phyloP scores from a whole-genome alignment of 2,329 filamentous ascomycete genomes.

The Xylaria sp. region DNA sequence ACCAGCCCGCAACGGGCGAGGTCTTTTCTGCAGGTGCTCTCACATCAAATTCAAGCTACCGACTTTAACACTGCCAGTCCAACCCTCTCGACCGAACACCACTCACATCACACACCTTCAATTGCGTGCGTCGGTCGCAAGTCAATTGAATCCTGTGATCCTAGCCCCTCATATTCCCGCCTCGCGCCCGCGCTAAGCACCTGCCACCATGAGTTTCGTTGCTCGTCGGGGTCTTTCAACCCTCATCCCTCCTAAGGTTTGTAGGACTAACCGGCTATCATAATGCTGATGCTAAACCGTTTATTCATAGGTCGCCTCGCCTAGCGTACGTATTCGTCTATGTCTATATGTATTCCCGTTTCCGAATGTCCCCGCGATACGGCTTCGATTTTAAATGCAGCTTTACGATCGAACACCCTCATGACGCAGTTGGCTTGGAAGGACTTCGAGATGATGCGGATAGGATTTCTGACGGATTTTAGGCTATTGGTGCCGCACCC shows the following conservation, averaged over 20 bases:
- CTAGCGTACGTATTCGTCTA: constrained; percentile 72
- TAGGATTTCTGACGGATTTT: constrained; percentile 53
- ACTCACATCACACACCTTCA: constrained; percentile 42
- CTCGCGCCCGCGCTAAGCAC: constrained; percentile 39
- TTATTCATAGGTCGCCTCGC: constrained; percentile 78
- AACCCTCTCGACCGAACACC: constrained; percentile 41
- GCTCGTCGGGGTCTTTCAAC: constrained; percentile 93
- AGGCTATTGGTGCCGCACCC: constrained; percentile 95
- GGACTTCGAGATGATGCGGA: constrained; percentile 25
- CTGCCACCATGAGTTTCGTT: constrained; percentile 88
- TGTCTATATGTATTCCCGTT: constrained; percentile 27
- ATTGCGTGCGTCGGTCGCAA: constrained; percentile 49
- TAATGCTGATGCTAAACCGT: constrained; percentile 46
- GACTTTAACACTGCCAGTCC: constrained; percentile 37
- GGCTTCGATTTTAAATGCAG: neutral
- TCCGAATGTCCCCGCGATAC: constrained; percentile 15
- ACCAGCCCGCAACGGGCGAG: constrained; percentile 56
- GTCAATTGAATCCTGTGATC: constrained; percentile 52
- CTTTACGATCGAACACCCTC: neutral
- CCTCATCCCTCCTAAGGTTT: constrained; percentile 98
- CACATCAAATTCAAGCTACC: constrained; percentile 35
- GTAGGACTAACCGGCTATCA: constrained; percentile 30
- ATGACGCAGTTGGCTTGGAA: constrained; percentile 14
- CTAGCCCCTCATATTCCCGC: constrained; percentile 45
- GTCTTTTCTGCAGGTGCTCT: constrained; percentile 58